Evolutionary conservation across 2,329 filamentous ascomycete species (phyloP), one percentile per base, ranked within the genome.

Genomic region (Aspergillus ibericus): DNA sequence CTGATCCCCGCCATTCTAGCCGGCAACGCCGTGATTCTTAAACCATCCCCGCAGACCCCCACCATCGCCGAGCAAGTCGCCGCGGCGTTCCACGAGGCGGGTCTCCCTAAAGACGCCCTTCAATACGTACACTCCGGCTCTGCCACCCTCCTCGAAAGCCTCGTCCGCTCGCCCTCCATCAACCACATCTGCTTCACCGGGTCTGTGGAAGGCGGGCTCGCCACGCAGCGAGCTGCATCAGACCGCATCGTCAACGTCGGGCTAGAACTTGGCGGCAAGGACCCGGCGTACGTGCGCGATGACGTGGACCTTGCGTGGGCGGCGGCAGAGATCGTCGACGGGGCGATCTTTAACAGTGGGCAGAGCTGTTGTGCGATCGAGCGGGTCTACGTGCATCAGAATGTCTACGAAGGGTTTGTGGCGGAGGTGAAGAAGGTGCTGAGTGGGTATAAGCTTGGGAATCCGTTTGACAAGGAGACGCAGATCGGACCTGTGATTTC

Each of bases 321-420:
- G 0, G 93, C 93, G 0, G 92, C 89, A 66, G 91, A 96, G 77
- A 92, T 96, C 68, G 92, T 96, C 12, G 93, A 96, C 65, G 92
- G 92, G 29, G 88, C 91, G 7, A 80, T 97, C 44, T 96, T 96
- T 82, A 96, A 96, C 80, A 96, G 92, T 36, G 93, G 93, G 13
- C 93, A 97, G 80, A 96, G 91, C 72, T 97, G 93, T 81, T 96
- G 93, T 77, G 90, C 91, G 34, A 81, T 96, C 50, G 93, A 97
- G 78, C 83, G 93, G 25, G 85, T 96, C 12, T 96, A 96, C 66
- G 92, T 96, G 3, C 87, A 93, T 67, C 88, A 90, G 67, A 86
- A 85, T 66, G 85, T 96, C 40, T 86, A 96, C 72, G 91, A 96
- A 68, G 80, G 84, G 16, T 96, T 97, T 69, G 83, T 96, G 47